Conservation (phyloP, 345 rosid species). For the Lepidium aucheri region DNA sequence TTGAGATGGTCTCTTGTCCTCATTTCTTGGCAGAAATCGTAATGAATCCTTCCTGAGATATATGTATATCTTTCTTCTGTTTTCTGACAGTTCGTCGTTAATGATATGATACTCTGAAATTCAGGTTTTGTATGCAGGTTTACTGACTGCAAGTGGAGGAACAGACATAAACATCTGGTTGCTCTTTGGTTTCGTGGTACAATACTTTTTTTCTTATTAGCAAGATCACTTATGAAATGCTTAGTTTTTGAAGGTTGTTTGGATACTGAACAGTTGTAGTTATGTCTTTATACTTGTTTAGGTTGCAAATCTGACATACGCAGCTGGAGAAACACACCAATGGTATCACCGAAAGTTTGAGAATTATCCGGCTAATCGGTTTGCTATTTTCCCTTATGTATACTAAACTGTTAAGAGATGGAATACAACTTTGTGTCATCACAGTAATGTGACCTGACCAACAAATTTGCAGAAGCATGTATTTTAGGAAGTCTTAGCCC, state of each 20-base stretch:
- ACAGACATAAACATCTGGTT: conserved; percentile 55
- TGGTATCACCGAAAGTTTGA: conserved; percentile 67
- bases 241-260: background rate
- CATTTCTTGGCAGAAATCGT: conserved; percentile 85
- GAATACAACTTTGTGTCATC: background rate
- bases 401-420: conserved; percentile 18
- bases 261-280: background rate
- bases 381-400: conserved; percentile 43
- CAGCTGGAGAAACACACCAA: conserved; percentile 65
- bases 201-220: background rate
- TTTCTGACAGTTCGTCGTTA: background rate
- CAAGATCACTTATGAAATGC: background rate
- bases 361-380: conserved; percentile 45
- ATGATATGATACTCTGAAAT: background rate
- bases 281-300: conserved; percentile 4
- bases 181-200: conserved; percentile 59
- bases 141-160: conserved; percentile 72
- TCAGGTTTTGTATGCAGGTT: conserved; percentile 61
- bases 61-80: background rate
- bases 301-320: conserved; percentile 59
- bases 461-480: too few relatives aligned
- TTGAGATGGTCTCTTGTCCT: conserved; percentile 63
- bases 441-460: too few relatives aligned
- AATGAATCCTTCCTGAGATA: background rate
- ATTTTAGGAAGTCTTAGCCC: too few relatives aligned